Evolutionary conservation across 75 land plant genomes (phyloP), one percentile per base, ranked within the genome.

Genomic region (Pseudotsuga menziesii): DNA sequence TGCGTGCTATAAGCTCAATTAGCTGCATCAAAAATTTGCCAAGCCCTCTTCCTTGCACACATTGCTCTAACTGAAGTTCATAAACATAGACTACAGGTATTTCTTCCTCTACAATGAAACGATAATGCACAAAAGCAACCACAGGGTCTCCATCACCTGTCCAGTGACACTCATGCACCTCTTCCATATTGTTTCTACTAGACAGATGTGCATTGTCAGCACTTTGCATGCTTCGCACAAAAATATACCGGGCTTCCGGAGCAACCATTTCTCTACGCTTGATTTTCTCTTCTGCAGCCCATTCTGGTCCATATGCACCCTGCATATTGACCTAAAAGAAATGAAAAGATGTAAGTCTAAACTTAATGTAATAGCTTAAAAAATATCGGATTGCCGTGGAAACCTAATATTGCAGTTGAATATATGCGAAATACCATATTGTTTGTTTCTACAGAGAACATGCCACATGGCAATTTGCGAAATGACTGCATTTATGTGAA

Each of bases 11-110:
- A 61, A 94, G 91, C 79, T 97, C 98, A 72, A 91, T 78, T 35
- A 97, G 61, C 61, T 94, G 98, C 98, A 97, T 94, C 71, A 97
- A 69, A 83, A 94, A 97, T 73, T 92, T 94, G 44, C 99, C 99
- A 35, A 97, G 78, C 27, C 98, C 98, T 74, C 82, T 97, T 56
- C 94, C 88, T 77, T 92, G 97, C 1, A 88, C 83, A 77, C 75
- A 83, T 67, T 85, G 73, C 82, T 94, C 95, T 70, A 97, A 87
- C 83, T 97, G 99, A 16, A 94, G 75, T 75, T 97, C 99, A 84
- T 94, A 97, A 19, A 97, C 88, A 82, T 97, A 97, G 48, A 94
- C 74, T 23, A 93, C 95, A 57, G 98, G 99, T 44, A 94, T 58
- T 20, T 94, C 98, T 72, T 97, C 98, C 84, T 97, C 99, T 15